These are phyloP conservation scores for Cryptococcus depauperatus DNA, from an alignment of 1,284 basidiomycete genomes.

Conservation along the genomic window DNA sequence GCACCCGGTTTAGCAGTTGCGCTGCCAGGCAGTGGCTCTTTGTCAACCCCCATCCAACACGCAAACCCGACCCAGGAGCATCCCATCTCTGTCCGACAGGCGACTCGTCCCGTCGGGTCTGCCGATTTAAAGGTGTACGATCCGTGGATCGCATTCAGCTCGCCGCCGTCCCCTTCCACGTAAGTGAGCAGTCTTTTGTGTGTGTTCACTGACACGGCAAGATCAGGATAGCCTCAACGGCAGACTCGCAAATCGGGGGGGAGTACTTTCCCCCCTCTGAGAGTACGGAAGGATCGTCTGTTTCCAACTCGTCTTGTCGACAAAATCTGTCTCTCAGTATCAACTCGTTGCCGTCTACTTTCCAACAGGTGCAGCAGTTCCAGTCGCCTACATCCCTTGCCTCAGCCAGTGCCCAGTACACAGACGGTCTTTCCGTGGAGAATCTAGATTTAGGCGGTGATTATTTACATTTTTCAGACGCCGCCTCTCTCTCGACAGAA, in stretches of 20 bases:
- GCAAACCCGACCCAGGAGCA: conserved; percentile 7
- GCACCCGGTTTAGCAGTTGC: conserved; percentile 9
- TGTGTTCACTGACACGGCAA: background rate
- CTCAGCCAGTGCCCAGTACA: conserved; percentile 31
- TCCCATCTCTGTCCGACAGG: conserved; percentile 2
- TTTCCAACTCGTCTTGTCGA: conserved; percentile 20
- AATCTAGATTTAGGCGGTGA: conserved; percentile 24
- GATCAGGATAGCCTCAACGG: conserved; percentile 32
- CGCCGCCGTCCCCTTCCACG: conserved; percentile 42
- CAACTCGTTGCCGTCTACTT: conserved; percentile 16
- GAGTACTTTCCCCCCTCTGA: conserved; percentile 35
- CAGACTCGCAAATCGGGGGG: conserved; percentile 37
- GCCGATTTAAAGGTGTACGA: conserved; percentile 7
- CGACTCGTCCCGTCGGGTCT: conserved; percentile 4
- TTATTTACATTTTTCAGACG: conserved; percentile 33
- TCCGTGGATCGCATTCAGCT: conserved; percentile 16
- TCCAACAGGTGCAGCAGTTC: conserved; percentile 7
- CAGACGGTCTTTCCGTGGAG: conserved; percentile 25
- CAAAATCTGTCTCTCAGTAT: conserved; percentile 37
- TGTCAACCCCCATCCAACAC: conserved; percentile 8
- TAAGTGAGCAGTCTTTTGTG: conserved; percentile 19
- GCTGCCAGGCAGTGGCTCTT: too few species aligned
- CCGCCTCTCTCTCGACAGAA: conserved; percentile 19
- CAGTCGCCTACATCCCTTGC: conserved; percentile 31
- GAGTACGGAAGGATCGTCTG: conserved; percentile 15